Percentiles rank a stretch among this genome's conserved stretches.
phyloP scores from a whole-genome alignment of 2,329 filamentous ascomycete genomes.

The Colletotrichum tanaceti region DNA sequence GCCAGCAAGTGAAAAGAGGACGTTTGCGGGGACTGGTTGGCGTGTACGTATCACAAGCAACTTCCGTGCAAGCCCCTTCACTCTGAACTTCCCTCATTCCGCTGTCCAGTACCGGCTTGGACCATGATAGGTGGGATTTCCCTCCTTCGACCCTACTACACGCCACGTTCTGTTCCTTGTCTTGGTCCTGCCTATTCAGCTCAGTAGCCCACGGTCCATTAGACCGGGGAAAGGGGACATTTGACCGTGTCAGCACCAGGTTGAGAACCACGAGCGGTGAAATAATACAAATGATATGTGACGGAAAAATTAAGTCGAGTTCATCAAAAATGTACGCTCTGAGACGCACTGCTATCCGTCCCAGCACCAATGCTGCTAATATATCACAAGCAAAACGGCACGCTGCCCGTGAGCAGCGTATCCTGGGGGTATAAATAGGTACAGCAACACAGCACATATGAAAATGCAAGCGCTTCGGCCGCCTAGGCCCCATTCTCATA shows the following conservation, averaged over 20 bases:
- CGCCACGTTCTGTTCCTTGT: background rate
- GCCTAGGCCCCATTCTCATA: background rate
- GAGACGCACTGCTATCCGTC: constrained; percentile 10
- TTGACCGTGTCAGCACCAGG: background rate
- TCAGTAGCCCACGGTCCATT: background rate
- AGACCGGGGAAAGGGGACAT: background rate
- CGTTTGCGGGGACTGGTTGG: background rate
- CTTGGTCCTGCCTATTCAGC: background rate
- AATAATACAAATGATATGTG: background rate
- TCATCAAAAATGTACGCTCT: constrained; percentile 19
- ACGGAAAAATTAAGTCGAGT: background rate
- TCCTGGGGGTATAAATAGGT: constrained; percentile 39
- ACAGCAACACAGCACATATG: constrained; percentile 28
- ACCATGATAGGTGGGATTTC: constrained; percentile 22
- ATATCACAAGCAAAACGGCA: constrained; percentile 17
- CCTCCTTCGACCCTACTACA: background rate
- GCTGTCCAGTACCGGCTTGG: background rate
- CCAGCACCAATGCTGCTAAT: constrained; percentile 21
- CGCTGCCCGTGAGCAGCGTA: constrained; percentile 8
- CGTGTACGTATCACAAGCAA: background rate
- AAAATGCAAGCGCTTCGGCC: constrained; percentile 3
- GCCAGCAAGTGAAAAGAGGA: background rate
- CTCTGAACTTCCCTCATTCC: background rate
- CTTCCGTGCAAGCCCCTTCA: background rate
- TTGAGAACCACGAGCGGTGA: too few species aligned